phyloP scores from a whole-genome alignment of 2,329 filamentous ascomycete species.

The Tolypocladium ophioglossoides region DNA sequence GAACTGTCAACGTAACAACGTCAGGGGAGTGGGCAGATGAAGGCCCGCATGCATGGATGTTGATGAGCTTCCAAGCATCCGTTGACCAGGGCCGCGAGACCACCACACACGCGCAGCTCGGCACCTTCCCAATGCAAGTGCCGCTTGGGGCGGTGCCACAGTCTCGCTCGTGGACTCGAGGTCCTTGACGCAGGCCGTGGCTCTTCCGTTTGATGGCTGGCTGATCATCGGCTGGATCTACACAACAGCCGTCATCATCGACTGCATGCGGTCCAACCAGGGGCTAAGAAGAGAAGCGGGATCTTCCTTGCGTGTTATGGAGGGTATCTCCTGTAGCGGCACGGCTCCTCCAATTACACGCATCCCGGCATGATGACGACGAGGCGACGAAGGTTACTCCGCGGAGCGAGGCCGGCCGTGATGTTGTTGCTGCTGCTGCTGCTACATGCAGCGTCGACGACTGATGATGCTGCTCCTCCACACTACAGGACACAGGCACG shows the following conservation, averaged over 20 bases:
- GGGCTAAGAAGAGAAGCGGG: not conserved
- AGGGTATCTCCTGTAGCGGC: not conserved
- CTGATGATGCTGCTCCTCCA: not conserved
- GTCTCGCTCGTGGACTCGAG: no score
- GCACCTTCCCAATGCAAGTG: constrained; percentile 6
- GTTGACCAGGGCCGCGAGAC: not conserved
- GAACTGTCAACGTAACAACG: not conserved
- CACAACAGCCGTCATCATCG: not conserved
- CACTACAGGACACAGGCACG: not conserved
- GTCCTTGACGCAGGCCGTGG: not conserved
- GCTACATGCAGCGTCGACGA: not conserved
- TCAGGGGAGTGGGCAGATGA: not conserved
- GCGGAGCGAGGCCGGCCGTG: not conserved
- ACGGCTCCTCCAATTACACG: not conserved
- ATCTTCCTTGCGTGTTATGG: not conserved
- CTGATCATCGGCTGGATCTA: not conserved
- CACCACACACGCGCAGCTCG: not conserved
- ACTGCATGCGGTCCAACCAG: not conserved
- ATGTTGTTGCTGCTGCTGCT: not conserved
- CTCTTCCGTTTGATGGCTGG: not conserved
- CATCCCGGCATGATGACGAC: not conserved
- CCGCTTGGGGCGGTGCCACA: no score
- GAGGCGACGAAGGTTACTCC: not conserved
- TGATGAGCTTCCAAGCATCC: not conserved
- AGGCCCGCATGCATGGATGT: not conserved